Evolutionary conservation across 805 yeast genomes (phyloP).

Genomic region (Saccharomycopsis fodiens): DNA sequence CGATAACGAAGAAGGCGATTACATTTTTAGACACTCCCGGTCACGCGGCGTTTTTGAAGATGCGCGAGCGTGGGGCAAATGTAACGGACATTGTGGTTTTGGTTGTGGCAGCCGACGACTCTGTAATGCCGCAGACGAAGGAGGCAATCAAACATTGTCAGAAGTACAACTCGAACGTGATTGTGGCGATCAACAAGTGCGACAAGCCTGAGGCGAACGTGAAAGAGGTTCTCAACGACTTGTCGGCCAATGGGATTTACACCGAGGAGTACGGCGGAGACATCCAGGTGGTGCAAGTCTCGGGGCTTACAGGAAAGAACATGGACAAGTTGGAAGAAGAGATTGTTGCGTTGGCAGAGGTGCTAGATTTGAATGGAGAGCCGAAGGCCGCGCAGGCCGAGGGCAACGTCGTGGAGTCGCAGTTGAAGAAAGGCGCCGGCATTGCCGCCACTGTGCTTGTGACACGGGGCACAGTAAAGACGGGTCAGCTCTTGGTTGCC

Average conservation of each 20-base stretch:
- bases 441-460: slow-evolving; percentile 79
- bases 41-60: slow-evolving; percentile 91
- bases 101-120: slow-evolving; percentile 96
- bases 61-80: slow-evolving; percentile 95
- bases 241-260: slow-evolving; percentile 69
- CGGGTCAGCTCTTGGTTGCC: slow-evolving; percentile 72
- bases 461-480: slow-evolving; percentile 64
- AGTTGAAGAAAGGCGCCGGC: slow-evolving; percentile 75
- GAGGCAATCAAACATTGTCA: slow-evolving; percentile 94
- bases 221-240: slow-evolving; percentile 69
- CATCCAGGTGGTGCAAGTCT: slow-evolving; percentile 77
- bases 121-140: slow-evolving; percentile 94
- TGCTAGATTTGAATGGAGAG: slow-evolving; percentile 67
- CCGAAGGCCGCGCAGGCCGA: slow-evolving; percentile 44
- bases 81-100: slow-evolving; percentile 87
- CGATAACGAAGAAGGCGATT: slow-evolving; percentile 62
- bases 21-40: slow-evolving; percentile 97
- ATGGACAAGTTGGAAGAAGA: slow-evolving; percentile 90
- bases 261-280: slow-evolving; percentile 96
- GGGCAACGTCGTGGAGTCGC: slow-evolving; percentile 88
- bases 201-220: slow-evolving; percentile 73
- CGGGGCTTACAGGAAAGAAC: slow-evolving; percentile 84
- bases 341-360: slow-evolving; percentile 74
- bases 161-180: slow-evolving; percentile 69
- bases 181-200: slow-evolving; percentile 90